Evolutionary conservation across 2,329 filamentous ascomycete species (phyloP), one percentile per base, ranked within the genome.

Genomic region (Pseudocercospora fijiensis): DNA sequence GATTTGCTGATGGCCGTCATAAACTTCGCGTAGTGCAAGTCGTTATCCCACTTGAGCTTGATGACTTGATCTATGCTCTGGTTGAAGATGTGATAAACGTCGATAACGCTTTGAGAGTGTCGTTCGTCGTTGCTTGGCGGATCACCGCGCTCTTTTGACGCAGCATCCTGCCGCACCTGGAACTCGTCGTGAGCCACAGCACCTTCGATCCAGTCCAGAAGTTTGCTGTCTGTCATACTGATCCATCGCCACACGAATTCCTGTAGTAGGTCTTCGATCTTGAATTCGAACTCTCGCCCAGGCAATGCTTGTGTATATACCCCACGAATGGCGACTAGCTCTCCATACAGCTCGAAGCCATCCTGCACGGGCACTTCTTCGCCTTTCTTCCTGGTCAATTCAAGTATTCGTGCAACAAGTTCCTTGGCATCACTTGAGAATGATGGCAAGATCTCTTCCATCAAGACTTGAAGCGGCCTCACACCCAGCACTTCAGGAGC

Each of bases 231-330:
- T 7, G 92, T 92, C 67, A 88, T 86, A 60, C 85, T 84, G 67
- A 99, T 91, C 93, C 93, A 99, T 63, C 92, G 88, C 93, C 93
- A 98, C 5, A 98, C 95, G 76, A 98, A 99, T 37, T 91, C 89
- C 66, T 93, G 90, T 18, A 99, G 83, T 16, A 96, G 81, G 47
- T 88, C 86, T 77, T 99, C 95, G 49, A 99, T 85, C 68, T 92
- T 88, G 76, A 98, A 97, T 4, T 88, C 88, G 76, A 98, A 99
- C 0, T 87, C 85, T 65, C 86, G 81, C 8, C 75, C 83, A 0
- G 91, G 91, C 18, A 97, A 83, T 22, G 87, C 88, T 66, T 90
- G 85, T 7, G 85, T 83, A 75, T 97, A 93, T 26, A 96, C 91
- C 33, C 85, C 84, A 28, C 95, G 89, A 65, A 97, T 91, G 68